These are phyloP conservation scores for Fusarium oligoseptatum DNA, from an alignment of 2,329 filamentous ascomycete genomes.

Conservation along the genomic window DNA sequence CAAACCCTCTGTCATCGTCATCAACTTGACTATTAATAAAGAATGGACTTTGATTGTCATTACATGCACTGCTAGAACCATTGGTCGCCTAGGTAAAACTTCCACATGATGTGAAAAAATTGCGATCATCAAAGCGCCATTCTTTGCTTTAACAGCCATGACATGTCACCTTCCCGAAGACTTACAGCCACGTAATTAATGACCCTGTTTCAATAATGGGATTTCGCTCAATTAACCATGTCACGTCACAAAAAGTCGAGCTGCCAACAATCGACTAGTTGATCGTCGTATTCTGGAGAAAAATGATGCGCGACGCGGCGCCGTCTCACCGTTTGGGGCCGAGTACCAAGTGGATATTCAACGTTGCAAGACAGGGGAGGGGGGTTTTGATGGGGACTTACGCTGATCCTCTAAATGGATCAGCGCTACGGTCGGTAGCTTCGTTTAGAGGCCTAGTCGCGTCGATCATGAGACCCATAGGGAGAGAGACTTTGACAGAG, in stretches of 20 bases:
- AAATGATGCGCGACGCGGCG: not conserved
- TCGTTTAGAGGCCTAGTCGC: not conserved
- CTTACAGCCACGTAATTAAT: not conserved
- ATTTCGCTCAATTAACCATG: not conserved
- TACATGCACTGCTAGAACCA: not conserved
- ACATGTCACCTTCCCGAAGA: not conserved
- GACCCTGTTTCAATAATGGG: not conserved
- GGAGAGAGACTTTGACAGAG: not conserved
- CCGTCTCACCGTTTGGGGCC: not conserved
- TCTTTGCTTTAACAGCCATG: not conserved
- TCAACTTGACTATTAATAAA: not conserved
- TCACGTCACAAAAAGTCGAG: not conserved
- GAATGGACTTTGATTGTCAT: not conserved
- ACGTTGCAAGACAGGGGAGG: not conserved
- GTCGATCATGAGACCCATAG: not conserved
- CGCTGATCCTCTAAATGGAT: conserved; percentile 20
- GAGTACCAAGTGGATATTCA: not conserved
- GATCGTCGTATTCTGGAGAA: not conserved
- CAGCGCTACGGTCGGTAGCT: conserved; percentile 3
- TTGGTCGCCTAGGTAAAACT: not conserved
- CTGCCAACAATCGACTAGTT: not conserved
- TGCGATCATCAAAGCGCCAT: not conserved
- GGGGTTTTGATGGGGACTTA: conserved; percentile 10
- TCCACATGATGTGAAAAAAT: not conserved
- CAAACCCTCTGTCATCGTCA: not conserved